Conservation (phyloP, 2,329 filamentous ascomycete species). For the Cladobotryum mycophilum region DNA sequence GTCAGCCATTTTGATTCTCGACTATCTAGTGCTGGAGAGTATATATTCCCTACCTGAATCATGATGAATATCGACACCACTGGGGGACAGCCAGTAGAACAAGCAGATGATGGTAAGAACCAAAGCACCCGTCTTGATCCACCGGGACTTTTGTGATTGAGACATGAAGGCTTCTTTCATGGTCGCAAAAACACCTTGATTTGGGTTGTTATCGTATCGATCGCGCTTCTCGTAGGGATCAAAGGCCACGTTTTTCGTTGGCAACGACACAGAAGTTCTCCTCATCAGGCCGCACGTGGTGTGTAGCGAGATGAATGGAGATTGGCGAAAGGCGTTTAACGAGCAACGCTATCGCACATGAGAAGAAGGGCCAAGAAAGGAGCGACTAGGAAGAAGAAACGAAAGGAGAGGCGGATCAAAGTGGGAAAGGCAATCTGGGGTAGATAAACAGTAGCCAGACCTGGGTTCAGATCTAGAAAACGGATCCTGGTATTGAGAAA, state of each 20-base stretch:
- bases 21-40: not conserved
- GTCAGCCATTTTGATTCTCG: not conserved
- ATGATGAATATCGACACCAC: constrained; percentile 46
- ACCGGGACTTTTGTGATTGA: constrained; percentile 59
- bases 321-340: constrained; percentile 10
- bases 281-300: constrained; percentile 43
- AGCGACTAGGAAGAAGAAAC: constrained; percentile 5
- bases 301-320: constrained; percentile 12
- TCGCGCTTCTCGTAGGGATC: constrained; percentile 61
- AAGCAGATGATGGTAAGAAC: constrained; percentile 53
- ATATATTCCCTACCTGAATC: not conserved
- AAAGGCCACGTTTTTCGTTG: constrained; percentile 51
- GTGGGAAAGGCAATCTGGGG: constrained; percentile 6
- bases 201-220: constrained; percentile 49
- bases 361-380: constrained; percentile 1
- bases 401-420: constrained; percentile 6
- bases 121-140: constrained; percentile 59
- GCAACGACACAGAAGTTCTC: constrained; percentile 59
- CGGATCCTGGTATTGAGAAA: not conserved
- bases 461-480: not conserved
- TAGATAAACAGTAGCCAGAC: not conserved
- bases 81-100: constrained; percentile 58
- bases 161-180: constrained; percentile 55
- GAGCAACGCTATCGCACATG: constrained; percentile 24
- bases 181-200: constrained; percentile 44